Base-by-base conservation (phyloP, 106 monocot genomes). In the Agapanthus africanus region DNA sequence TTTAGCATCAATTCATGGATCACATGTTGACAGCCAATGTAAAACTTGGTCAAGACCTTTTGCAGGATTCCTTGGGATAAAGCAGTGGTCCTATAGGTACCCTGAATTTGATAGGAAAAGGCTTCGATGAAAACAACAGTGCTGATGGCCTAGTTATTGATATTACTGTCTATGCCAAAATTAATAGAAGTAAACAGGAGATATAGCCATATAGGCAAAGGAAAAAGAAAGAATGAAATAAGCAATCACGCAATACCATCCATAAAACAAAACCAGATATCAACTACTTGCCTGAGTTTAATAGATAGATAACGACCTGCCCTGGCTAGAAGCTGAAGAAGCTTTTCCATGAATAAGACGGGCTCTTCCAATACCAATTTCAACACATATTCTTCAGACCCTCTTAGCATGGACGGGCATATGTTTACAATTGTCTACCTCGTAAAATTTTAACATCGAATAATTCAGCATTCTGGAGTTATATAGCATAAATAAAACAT, bases 281-380 rank as follows among this genome's bases (percentile, higher is more conserved):
- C 16, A 13, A 59, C 2, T 11, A 31, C 63, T 65, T 79, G 83
- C 93, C 93, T 93, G 37, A 84, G 63, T 37, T 73, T 67, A 37
- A 88, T 72, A 67, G 86, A 86, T 70, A 89, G 66, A 81, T 81
- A 66, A 44, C 23, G 57, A 27, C 74, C 79, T 27, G 75, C 88
- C 65, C 59, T 83, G 37, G 71, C 81, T 73, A 93, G 72, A 66
- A 93, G 79, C 63, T 88, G 83, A 61, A 93, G 93, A 77, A 67
- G 68, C 70, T 78, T 86, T 68, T 81, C 93, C 72, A 57, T 79
- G 41, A 66, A 63, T 32, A 78, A 37, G 39, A 52, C 22, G 31
- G 72, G 37, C 25, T 84, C 79, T 30, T 76, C 67, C 16, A 74
- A 65, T 28, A 83, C 70, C 33, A 93, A 59, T 35, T 76, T 81